Base-by-base conservation (phyloP, 179 eudicot species). In the Sideroxylon spinosum region DNA sequence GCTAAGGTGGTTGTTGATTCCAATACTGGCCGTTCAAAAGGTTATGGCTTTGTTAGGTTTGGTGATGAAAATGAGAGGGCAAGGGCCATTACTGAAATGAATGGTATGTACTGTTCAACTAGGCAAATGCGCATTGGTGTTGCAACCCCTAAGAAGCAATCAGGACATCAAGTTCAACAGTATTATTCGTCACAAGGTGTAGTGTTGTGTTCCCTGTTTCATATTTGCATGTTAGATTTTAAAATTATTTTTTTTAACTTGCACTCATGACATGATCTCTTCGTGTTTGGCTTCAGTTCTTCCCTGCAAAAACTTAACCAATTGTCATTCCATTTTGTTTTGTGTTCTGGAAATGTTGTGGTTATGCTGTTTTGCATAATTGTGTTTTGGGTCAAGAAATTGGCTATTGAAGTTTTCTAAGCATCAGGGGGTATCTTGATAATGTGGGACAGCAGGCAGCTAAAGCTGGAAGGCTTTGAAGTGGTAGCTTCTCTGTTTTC, bases 41-140 rank as follows among this genome's bases (percentile, higher is more conserved):
- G 98, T 75, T 93, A 93, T 77, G 98, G 98, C 71, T 93, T 93
- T 87, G 97, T 93, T 72, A 90, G 91, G 85, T 93, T 93, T 83
- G 90, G 89, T n/a, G 98, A 93, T 82, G 97, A 93, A 72, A 85
- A 76, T 83, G 98, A 93, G 86, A 91, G 87, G 80, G 61, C 87
- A 25, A 90, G 90, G 79, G 95, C 98, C 71, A 90, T 93, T 86
- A 87, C 83, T 44, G 97, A 92, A 85, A 88, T 93, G 93, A 93
- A 90, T 83, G 98, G 98, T 55, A 84, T 75, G 78, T 79, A 85
- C 62, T 89, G 95, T 78, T 92, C 95, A 20, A 90, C 85, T 78
- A 88, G 97, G 85, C 88, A 93, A 26, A 93, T 93, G 98, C 85
- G 97, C 19, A 80, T 87, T 74, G 92, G 97, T 78, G 87, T 79